phyloP scores from a whole-genome alignment of 495 filamentous ascomycete species.

The Parmelia sp. region DNA sequence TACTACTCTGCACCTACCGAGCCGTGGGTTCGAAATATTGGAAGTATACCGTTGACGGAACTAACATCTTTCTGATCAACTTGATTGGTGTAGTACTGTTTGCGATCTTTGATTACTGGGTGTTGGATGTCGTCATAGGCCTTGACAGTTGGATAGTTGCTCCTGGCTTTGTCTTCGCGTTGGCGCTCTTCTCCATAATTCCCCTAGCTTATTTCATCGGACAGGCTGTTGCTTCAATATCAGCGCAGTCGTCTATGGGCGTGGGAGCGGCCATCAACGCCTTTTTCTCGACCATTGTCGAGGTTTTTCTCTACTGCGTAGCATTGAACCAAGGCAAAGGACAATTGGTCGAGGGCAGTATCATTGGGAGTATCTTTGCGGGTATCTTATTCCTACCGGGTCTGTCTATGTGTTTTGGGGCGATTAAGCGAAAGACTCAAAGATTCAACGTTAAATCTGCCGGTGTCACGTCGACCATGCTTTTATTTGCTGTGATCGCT shows the following conservation, averaged over 20 bases:
- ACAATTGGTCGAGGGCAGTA: slow-evolving; percentile 88
- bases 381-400: slow-evolving; percentile 94
- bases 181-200: slow-evolving; percentile 85
- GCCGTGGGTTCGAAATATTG: slow-evolving; percentile 93
- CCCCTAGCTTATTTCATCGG: slow-evolving; percentile 99
- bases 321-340: slow-evolving; percentile 90
- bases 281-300: slow-evolving; percentile 97
- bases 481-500: slow-evolving; percentile 92
- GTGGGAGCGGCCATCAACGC: slow-evolving; percentile 96
- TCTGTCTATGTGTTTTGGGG: slow-evolving; percentile 98
- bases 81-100: slow-evolving; percentile 84
- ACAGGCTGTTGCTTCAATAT: slow-evolving; percentile 98
- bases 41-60: slow-evolving; percentile 98
- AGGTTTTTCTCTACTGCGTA: slow-evolving; percentile 96
- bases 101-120: slow-evolving; percentile 84
- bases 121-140: slow-evolving; percentile 61
- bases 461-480: slow-evolving; percentile 96
- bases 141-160: slow-evolving; percentile 65
- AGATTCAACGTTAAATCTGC: slow-evolving; percentile 97
- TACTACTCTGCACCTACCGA: slow-evolving; percentile 93
- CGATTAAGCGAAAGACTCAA: slow-evolving; percentile 95
- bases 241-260: slow-evolving; percentile 99
- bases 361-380: slow-evolving; percentile 96
- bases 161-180: slow-evolving; percentile 76
- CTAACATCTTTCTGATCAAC: slow-evolving; percentile 98